Conservation (phyloP, 805 yeast species). For the Candida silvatica region DNA sequence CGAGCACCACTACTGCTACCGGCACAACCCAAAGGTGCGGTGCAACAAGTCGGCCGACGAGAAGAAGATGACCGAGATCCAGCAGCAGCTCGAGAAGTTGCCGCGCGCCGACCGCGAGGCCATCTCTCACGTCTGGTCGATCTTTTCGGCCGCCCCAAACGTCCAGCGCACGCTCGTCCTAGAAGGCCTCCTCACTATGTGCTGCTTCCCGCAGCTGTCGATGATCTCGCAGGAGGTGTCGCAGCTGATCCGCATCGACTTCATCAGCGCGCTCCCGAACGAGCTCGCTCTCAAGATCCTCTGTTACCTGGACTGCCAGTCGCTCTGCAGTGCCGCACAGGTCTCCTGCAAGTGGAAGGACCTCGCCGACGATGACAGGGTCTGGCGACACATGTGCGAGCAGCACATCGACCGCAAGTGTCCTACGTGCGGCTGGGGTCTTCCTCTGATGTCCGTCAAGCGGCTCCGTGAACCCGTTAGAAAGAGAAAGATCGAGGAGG, state of each 20-base stretch:
- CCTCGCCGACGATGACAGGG: constrained; percentile 92
- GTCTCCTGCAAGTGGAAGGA: constrained; percentile 82
- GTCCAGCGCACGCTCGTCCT: constrained; percentile 67
- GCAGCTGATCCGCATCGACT: constrained; percentile 78
- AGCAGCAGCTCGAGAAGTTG: constrained; percentile 44
- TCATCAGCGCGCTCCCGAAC: constrained; percentile 73
- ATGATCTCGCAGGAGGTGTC: constrained; percentile 73
- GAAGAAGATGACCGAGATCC: constrained; percentile 54
- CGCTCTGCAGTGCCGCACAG: constrained; percentile 91
- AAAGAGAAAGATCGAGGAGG: constrained; percentile 14
- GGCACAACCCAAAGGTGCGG: constrained; percentile 86
- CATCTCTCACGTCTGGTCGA: constrained; percentile 75
- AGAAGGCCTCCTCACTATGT: constrained; percentile 77
- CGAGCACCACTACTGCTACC: constrained; percentile 70
- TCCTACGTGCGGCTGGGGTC: constrained; percentile 98
- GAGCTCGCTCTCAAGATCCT: constrained; percentile 80
- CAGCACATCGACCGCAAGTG: constrained; percentile 97
- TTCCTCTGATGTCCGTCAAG: constrained; percentile 88
- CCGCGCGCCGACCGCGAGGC: constrained; percentile 69
- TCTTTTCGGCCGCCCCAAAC: constrained; percentile 66
- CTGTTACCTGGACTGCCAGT: constrained; percentile 84
- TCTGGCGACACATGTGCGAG: constrained; percentile 98
- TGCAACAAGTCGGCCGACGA: constrained; percentile 65
- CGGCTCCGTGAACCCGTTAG: constrained; percentile 27
- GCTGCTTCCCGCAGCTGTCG: constrained; percentile 95